A percentile compares a stretch with the other conserved stretches of the same genome.
Conservation (phyloP, 495 filamentous ascomycete species). For the Penicillium subrubescens region DNA sequence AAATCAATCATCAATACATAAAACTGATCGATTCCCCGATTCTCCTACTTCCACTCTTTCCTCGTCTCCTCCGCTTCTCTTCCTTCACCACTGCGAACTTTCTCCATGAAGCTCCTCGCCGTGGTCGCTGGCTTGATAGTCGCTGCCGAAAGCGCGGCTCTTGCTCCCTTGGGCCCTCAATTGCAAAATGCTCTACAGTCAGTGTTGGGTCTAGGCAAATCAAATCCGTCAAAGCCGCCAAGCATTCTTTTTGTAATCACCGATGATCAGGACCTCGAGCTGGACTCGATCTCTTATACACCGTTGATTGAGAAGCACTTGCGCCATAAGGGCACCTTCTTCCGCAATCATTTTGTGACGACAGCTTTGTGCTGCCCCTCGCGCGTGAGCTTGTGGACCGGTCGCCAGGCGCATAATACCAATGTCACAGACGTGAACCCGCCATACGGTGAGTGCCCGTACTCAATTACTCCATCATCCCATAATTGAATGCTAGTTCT, state of each 20-base stretch:
- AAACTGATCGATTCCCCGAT: neutral
- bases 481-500: neutral
- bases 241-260: conserved; percentile 69
- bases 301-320: conserved; percentile 56
- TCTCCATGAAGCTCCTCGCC: conserved; percentile 29
- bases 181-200: conserved; percentile 20
- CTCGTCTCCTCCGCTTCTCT: neutral
- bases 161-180: neutral
- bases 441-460: conserved; percentile 53
- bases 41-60: neutral
- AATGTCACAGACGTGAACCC: conserved; percentile 72
- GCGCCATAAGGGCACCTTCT: conserved; percentile 56
- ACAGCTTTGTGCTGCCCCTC: conserved; percentile 67
- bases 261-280: conserved; percentile 66
- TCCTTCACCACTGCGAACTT: neutral
- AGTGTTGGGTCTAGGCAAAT: conserved; percentile 7
- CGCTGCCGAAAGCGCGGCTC: conserved; percentile 11
- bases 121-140: conserved; percentile 13
- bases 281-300: conserved; percentile 61
- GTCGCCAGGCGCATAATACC: conserved; percentile 70
- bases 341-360: conserved; percentile 61
- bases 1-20: neutral
- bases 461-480: neutral
- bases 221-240: conserved; percentile 29
- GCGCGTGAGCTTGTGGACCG: conserved; percentile 64